Evolutionary conservation across 495 filamentous ascomycete genomes (phyloP), one percentile per base, ranked within the genome.

Genomic region (Penicillium macrosclerotiorum): DNA sequence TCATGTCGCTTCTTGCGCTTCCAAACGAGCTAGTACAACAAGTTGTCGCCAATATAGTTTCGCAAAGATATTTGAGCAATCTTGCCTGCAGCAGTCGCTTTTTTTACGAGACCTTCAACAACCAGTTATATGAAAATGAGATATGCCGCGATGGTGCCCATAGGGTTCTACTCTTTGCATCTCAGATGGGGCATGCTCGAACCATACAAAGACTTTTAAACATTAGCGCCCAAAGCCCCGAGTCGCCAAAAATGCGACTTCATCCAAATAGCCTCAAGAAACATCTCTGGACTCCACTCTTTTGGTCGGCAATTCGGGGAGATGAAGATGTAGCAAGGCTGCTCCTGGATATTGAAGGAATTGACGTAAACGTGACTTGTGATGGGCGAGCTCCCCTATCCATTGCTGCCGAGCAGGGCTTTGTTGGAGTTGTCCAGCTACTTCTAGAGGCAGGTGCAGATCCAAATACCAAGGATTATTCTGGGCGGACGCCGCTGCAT

Each of bases 11-110:
- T 2, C 18, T 43, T 20, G 17, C 3, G n/a, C 29, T 43, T 6
- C 41, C 41, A 16, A 43, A 43, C 29, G 41, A 43, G 23, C 19
- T 43, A 17, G 22, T 43, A 24, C 19, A 26, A 14, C 29, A 43
- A 22, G 25, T 34, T 12, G 1, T 33, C 12, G 27, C 29, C 14
- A 19, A 43, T 30, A 27, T 43, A 11, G 29, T 24, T n/a, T 34
- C 27, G 8, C 41, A 30, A 22, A 43, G 8, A 13, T 30, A 43
- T 22, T 30, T 43, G 1, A 43, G 25, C 23, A 23, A 4, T 8
- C 16, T 43, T n/a, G 18, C 29, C 26, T 11, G 29, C 29, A 19
- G 18, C 2, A 18, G 19, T 13, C 36, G 20, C 5, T 7, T 13
- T 12, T 38, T 38, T n/a, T 24, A 38, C 19, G 36, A 38, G 8